phyloP scores from a whole-genome alignment of 1,139 yeast genomes.

The Blastobotrys persicus region DNA sequence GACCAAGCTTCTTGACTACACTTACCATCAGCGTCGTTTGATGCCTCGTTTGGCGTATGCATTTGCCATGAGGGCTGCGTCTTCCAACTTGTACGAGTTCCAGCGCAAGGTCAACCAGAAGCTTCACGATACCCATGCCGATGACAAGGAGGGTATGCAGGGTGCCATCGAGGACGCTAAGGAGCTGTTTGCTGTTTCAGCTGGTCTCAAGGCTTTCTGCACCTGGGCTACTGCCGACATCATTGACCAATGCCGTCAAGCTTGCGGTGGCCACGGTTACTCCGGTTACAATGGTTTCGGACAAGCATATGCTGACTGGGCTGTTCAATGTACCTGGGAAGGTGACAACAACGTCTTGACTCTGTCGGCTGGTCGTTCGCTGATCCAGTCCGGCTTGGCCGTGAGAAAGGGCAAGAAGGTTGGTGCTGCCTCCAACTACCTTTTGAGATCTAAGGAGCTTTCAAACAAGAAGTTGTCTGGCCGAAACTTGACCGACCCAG shows the following conservation, averaged over 20 bases:
- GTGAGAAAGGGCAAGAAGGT: constrained; percentile 34
- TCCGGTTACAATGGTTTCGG: constrained; percentile 89
- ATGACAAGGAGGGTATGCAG: constrained; percentile 37
- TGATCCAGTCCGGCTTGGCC: constrained; percentile 38
- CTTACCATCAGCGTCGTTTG: constrained; percentile 82
- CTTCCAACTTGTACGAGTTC: constrained; percentile 60
- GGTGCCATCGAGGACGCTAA: constrained; percentile 62
- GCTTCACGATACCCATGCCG: constrained; percentile 41
- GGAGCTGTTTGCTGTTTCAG: constrained; percentile 79
- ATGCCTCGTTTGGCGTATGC: constrained; percentile 76
- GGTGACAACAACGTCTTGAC: constrained; percentile 90
- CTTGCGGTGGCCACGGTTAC: constrained; percentile 98
- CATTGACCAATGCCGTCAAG: constrained; percentile 86
- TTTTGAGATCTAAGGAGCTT: constrained; percentile 28
- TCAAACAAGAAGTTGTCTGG: constrained; percentile 28
- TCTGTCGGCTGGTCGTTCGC: constrained; percentile 65
- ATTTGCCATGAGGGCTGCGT: constrained; percentile 74
- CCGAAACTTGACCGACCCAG: constrained; percentile 35
- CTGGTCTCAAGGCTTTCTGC: constrained; percentile 82
- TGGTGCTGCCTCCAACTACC: constrained; percentile 35
- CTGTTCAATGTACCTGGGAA: constrained; percentile 96
- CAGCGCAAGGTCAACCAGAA: constrained; percentile 52
- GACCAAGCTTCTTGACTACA: constrained; percentile 63
- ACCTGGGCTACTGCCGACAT: constrained; percentile 81
- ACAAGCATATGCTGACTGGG: constrained; percentile 87